Conservation (phyloP, 805 yeast species). For the Lipomyces lipofer region DNA sequence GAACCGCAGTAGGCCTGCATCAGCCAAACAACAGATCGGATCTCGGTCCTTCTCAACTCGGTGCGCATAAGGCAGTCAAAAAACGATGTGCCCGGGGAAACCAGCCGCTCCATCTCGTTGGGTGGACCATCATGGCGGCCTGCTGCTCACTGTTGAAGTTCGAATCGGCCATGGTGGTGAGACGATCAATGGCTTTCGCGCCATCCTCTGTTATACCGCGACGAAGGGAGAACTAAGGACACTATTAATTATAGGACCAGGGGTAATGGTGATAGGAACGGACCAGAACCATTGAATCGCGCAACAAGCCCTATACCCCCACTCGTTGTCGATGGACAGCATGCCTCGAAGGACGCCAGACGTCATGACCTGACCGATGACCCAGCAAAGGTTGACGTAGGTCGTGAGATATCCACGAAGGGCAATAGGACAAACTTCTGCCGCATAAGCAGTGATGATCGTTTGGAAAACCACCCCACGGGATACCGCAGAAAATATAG, state of each 20-base stretch:
- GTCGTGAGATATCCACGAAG: constrained; percentile 54
- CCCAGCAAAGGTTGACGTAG: constrained; percentile 55
- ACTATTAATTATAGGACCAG: constrained; percentile 43
- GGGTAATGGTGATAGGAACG: constrained; percentile 45
- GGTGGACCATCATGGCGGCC: constrained; percentile 20
- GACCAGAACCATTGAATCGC: constrained; percentile 66
- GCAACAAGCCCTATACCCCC: constrained; percentile 56
- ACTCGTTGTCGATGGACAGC: constrained; percentile 34
- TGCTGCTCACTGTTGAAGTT: not conserved
- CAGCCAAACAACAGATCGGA: constrained; percentile 40
- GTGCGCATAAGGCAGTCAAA: constrained; percentile 9
- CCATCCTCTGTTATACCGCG: constrained; percentile 9
- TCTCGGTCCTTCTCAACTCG: constrained; percentile 31
- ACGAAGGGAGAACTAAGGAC: constrained; percentile 27
- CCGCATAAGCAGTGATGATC: constrained; percentile 54
- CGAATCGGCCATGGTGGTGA: not conserved
- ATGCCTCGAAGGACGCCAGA: constrained; percentile 52
- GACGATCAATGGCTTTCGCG: not conserved
- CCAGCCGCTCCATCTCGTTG: constrained; percentile 11
- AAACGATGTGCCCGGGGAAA: constrained; percentile 5
- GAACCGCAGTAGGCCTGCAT: constrained; percentile 29
- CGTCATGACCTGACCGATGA: constrained; percentile 57
- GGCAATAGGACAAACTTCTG: constrained; percentile 56
- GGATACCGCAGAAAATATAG: constrained; percentile 44
- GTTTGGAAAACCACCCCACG: constrained; percentile 59